Percentiles rank a stretch among this genome's conserved stretches.
phyloP scores from a whole-genome alignment of 148 eudicot species.

The Chenopodium album region DNA sequence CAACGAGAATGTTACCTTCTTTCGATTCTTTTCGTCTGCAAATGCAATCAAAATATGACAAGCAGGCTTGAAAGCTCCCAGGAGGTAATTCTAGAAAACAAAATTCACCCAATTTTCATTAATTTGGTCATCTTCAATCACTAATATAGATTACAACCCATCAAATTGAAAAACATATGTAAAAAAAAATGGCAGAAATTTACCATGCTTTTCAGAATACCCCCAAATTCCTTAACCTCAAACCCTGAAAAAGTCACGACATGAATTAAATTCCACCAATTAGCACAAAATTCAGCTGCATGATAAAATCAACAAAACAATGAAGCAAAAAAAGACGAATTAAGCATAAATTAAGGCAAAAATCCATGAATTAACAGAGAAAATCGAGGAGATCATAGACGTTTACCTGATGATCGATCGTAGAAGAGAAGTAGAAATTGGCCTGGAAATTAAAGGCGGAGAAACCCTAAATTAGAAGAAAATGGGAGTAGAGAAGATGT shows the following conservation, averaged over 20 bases:
- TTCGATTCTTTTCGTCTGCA: slow-evolving; percentile 82
- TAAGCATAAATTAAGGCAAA: neutral
- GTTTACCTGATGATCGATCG: slow-evolving; percentile 8
- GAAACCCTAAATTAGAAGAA: slow-evolving; percentile 2
- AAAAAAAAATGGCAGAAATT: neutral
- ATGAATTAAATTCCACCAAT: neutral
- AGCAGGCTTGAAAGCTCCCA: slow-evolving; percentile 96
- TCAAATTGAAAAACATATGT: neutral
- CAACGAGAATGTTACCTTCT: slow-evolving; percentile 55
- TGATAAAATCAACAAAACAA: neutral
- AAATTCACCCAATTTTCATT: no score
- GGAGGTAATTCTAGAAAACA: slow-evolving; percentile 60
- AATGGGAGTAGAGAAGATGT: neutral
- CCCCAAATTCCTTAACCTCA: slow-evolving; percentile 3
- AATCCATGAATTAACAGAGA: neutral
- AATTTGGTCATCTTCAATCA: neutral
- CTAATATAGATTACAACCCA: neutral
- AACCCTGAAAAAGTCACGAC: slow-evolving; percentile 12
- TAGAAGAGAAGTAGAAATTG: neutral
- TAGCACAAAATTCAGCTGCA: slow-evolving; percentile 7
- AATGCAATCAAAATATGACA: slow-evolving; percentile 75
- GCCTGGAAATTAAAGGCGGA: neutral
- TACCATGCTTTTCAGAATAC: slow-evolving; percentile 15
- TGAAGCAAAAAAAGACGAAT: neutral
- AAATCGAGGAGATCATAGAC: slow-evolving; percentile 5